These are phyloP conservation scores for Raddia distichophylla DNA, from an alignment of 176 grass and related monocot genomes.

Conservation along the genomic window DNA sequence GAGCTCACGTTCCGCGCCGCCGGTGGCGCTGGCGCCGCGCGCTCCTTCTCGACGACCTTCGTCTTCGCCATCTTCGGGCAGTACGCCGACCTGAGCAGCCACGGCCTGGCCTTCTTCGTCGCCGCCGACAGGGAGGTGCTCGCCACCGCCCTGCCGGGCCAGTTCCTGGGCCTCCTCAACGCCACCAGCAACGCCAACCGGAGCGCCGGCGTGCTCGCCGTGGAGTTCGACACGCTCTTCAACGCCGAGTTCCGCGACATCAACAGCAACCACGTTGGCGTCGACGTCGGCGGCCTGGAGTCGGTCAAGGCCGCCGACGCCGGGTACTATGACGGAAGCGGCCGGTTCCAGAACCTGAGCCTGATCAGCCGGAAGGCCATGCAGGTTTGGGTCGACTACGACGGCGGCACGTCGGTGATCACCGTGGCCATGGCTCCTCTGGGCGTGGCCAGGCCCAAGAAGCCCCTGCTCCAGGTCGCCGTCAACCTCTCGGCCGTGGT, in stretches of 20 bases:
- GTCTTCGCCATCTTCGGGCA: constrained; percentile 51
- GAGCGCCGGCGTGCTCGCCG: constrained; percentile 43
- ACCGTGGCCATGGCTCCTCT: constrained; percentile 50
- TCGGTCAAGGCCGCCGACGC: constrained; percentile 8
- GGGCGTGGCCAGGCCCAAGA: constrained; percentile 29
- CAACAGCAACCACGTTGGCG: constrained; percentile 61
- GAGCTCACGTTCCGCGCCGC: constrained; percentile 27
- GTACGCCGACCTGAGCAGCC: constrained; percentile 37
- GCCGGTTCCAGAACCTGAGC: constrained; percentile 36
- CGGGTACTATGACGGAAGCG: constrained; percentile 46
- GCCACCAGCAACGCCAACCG: neutral
- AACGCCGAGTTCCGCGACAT: constrained; percentile 53
- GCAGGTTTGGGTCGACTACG: constrained; percentile 63
- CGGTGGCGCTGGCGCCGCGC: constrained; percentile 1
- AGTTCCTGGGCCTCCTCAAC: constrained; percentile 60
- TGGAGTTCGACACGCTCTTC: constrained; percentile 62
- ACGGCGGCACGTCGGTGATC: constrained; percentile 15
- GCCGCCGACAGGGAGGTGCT: constrained; percentile 11
- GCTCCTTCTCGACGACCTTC: constrained; percentile 66
- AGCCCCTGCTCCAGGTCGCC: constrained; percentile 39
- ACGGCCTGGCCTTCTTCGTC: constrained; percentile 55
- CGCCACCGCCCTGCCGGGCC: constrained; percentile 37
- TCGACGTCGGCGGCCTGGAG: constrained; percentile 44
- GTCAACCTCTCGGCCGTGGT: constrained; percentile 38
- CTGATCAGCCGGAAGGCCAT: constrained; percentile 52